Evolutionary conservation across 2,329 filamentous ascomycete genomes (phyloP), one percentile per base, ranked within the genome.

Genomic region (Diaporthe citriasiana): DNA sequence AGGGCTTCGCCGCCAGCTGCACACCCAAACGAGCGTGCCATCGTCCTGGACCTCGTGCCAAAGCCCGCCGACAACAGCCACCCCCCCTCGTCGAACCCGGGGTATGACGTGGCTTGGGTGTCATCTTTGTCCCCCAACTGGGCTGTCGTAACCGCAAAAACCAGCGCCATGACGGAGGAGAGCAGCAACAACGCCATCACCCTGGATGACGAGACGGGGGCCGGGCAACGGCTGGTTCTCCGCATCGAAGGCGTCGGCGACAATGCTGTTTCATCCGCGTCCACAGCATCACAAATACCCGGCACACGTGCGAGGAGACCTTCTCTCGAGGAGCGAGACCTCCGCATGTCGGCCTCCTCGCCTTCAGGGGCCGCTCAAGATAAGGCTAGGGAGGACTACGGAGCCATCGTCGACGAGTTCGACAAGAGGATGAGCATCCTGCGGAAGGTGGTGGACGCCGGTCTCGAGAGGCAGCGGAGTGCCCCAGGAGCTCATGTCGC

Each of bases 121-220:
- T 91, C 93, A 55, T 95, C 93, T 76, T 84, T 98, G 17, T 93
- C 91, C 12, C 85, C 92, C 0, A 89, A 93, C 66, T 98, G 96
- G 92, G 89, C 91, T 60, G 85, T 90, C 57, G 87, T 87, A 1
- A 83, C 83, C 57, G 83, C 87, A 19, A 83, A 82, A 70, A 79
- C 91, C 56, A 83, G 83, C 27, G 86, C 83, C 65, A 85, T 87
- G 77, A 84, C 83, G 70, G 83, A 82, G 47, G 81, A 81, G 38
- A 83, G 80, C 47, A 79, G 81, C 42, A 63, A 25, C 56, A 53
- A 51, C 45, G 77, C 76, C 7, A 81, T 82, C 30, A 83, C 83
- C 72, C 83, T 72, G 35, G 35, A 76, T 56, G 60, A 73, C 74
- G 77, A 74, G 51, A 75, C 76, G 59, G 76, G 74, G 63, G 66